Evolutionary conservation across 306 rosid genomes (phyloP), one percentile per base, ranked within the genome.

Genomic region (Glycine tomentella): DNA sequence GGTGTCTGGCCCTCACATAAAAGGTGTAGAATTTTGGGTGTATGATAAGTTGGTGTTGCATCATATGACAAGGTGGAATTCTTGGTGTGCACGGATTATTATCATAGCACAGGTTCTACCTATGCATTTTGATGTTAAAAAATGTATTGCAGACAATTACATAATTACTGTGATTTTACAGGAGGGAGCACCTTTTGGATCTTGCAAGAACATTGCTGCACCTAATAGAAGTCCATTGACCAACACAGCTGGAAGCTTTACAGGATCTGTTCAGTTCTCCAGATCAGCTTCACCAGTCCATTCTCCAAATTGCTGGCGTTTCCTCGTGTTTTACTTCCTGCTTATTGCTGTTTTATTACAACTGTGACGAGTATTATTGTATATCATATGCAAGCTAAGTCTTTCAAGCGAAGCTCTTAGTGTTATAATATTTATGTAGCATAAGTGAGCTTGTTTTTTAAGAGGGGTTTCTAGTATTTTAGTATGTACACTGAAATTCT

Each of bases 241-340:
- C 83, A 90, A 84, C 80, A 89, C 82, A 17, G 82, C 86, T 8
- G 97, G 97, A 82, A 88, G 94, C 88, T 91, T 93, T 85, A 90
- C 91, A 20, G 99, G 97, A 53, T 89, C 93, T 53, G 91, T 95
- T 87, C 98, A 95, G 90, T 95, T 95, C 82, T 80, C 93, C 8
- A 82, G 36, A 51, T 90, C 98, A 53, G 87, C 93, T 69, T 84
- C 92, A 8, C 80, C 85, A 3, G 77, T 77, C 75, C 83, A 52
- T 81, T 82, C 87, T 77, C 82, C 88, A 25, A 87, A 78, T 81
- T 57, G 10, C 66, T 33, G 62, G 64, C 65, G 85, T 80, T 80
- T 81, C 65, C 69, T 83, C 53, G 36, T 88, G 31, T 77, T 89
- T 71, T 86, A 36, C 83, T 82, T 92, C 57, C 85, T 81, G 46